Evolutionary conservation across 768 basidiomycete species (phyloP), one percentile per base, ranked within the genome.

Genomic region (Sporobolomyces phaffii): DNA sequence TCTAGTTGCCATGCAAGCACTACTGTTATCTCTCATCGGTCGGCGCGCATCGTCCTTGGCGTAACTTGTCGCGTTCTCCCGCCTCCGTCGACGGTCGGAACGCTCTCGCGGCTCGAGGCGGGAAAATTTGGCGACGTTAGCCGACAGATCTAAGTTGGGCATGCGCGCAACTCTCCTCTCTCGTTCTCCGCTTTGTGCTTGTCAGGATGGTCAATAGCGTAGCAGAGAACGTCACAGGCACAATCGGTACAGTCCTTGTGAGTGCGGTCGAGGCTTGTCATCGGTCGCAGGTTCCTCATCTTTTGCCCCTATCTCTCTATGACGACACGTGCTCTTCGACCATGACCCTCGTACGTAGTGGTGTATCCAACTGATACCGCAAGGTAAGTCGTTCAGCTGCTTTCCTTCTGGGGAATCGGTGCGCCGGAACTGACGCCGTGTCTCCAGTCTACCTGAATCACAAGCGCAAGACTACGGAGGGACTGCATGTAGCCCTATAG

Each of bases 291-390:
- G 18, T 48, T 4, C 26, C 18, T 7, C 17, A n/a, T 36, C 34
- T 18, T 15, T 26, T n/a, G 24, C 29, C 29, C 41, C n/a, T 14
- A 24, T 24, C n/a, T 54, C 28, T 29, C 38, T 29, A 45, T 26
- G 3, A 6, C 9, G 2, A 2, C 13, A 31, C 2, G 24, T 43
- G 9, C 7, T 61, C 50, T 53, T 34, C 29, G 2, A 10, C 24
- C 49, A 7, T 43, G 31, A 43, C 22, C 44, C 13, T n/a, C 34
- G 5, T 34, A 11, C 52, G 2, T 11, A 18, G 44, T 52, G 50
- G 61, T 56, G 59, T 22, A 49, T 69, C n/a, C 68, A 69, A 38
- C 62, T 69, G 15, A 5, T 69, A 1, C 68, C 68, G 2, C 68
- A 69, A 56, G 56, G 56, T 58, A 17, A 22, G 41, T 58, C 52